phyloP scores from a whole-genome alignment of 2,329 filamentous ascomycete species.

The Ophiocordyceps sinensis region DNA sequence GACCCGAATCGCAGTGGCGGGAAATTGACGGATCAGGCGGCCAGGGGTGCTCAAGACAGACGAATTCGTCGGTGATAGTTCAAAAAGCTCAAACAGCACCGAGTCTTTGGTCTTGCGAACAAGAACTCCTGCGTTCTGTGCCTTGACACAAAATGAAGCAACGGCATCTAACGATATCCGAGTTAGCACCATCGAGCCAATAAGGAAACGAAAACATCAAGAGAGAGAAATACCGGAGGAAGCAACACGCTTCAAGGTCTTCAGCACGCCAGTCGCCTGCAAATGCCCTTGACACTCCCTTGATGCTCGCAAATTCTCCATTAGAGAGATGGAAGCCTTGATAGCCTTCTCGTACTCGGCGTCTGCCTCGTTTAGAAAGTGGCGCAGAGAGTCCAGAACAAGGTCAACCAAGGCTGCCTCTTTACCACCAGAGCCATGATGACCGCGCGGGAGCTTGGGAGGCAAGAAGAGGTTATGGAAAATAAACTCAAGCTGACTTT shows the following conservation, averaged over 20 bases:
- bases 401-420: background rate
- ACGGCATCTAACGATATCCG: background rate
- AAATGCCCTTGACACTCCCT: background rate
- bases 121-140: slow-evolving; percentile 21
- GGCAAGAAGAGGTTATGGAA: slow-evolving; percentile 1
- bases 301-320: background rate
- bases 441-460: background rate
- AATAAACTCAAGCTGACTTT: background rate
- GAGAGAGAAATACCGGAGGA: background rate
- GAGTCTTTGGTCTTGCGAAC: slow-evolving; percentile 7
- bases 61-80: slow-evolving; percentile 13
- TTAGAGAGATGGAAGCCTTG: background rate
- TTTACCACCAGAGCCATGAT: background rate
- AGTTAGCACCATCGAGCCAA: background rate
- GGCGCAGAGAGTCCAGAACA: background rate
- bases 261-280: background rate
- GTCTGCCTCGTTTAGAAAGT: background rate
- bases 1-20: background rate
- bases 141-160: background rate
- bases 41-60: slow-evolving; percentile 11
- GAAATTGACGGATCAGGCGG: slow-evolving; percentile 1
- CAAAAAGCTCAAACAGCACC: slow-evolving; percentile 18
- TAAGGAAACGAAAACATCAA: background rate
- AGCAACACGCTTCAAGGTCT: background rate
- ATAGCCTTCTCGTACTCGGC: background rate